Conservation (phyloP, 192 early-diverging fungal genomes). For the Podila minutissima region DNA sequence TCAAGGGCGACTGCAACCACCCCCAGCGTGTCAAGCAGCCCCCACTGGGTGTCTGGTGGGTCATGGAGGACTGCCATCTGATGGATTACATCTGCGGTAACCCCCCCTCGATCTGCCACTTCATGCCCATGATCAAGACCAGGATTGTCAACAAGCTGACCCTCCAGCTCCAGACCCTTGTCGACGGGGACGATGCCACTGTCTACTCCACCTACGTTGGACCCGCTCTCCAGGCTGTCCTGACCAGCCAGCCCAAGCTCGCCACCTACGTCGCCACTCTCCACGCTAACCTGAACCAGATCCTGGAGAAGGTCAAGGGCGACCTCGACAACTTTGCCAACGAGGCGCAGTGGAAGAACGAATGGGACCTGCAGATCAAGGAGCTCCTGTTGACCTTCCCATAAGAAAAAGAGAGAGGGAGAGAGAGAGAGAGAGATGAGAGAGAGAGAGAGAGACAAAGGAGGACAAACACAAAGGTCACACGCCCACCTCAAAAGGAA, state of each 20-base stretch:
- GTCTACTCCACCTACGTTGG: slow-evolving; percentile 30
- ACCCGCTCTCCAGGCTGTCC: slow-evolving; percentile 17
- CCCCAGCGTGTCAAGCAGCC: slow-evolving; percentile 60
- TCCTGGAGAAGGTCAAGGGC: slow-evolving; percentile 28
- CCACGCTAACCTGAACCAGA: slow-evolving; percentile 45
- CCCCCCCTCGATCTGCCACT: slow-evolving; percentile 67
- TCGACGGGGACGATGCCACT: slow-evolving; percentile 37
- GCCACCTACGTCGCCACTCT: not conserved
- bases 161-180: slow-evolving; percentile 25
- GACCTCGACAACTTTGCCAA: slow-evolving; percentile 26
- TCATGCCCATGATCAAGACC: slow-evolving; percentile 58
- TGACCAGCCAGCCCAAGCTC: slow-evolving; percentile 23
- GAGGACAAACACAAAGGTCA: too few relatives aligned
- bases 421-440: not conserved
- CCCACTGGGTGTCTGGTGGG: slow-evolving; percentile 58
- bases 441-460: not conserved
- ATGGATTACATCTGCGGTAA: slow-evolving; percentile 70
- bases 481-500: not conserved
- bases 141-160: slow-evolving; percentile 38
- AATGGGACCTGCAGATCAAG: slow-evolving; percentile 43
- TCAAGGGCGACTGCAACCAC: slow-evolving; percentile 68
- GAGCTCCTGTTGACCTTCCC: slow-evolving; percentile 45
- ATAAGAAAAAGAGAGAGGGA: slow-evolving; percentile 10
- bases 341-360: slow-evolving; percentile 26
- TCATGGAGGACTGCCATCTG: slow-evolving; percentile 58